phyloP scores from a whole-genome alignment of 2,329 filamentous ascomycete species.

The Aureobasidium mangrovei region DNA sequence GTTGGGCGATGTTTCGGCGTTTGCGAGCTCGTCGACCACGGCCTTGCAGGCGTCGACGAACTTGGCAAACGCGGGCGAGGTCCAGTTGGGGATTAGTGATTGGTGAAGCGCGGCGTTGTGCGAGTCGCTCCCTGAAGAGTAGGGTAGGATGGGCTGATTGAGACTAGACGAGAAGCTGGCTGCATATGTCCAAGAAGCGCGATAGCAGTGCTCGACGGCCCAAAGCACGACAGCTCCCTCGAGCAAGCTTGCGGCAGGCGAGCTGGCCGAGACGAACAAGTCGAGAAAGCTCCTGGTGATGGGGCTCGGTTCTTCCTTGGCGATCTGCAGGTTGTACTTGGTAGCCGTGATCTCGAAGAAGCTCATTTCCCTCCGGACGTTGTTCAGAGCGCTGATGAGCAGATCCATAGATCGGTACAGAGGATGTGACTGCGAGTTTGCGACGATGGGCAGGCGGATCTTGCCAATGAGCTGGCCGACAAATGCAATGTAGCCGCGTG shows the following conservation, averaged over 20 bases:
- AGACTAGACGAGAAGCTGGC: constrained; percentile 31
- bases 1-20: constrained; percentile 37
- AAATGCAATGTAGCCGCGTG: constrained; percentile 60
- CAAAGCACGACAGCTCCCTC: constrained; percentile 67
- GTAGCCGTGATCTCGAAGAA: constrained; percentile 59
- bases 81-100: constrained; percentile 44
- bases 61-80: constrained; percentile 40
- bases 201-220: constrained; percentile 59
- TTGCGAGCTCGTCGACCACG: constrained; percentile 43
- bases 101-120: constrained; percentile 42
- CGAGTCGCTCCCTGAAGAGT: constrained; percentile 25
- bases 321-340: constrained; percentile 50
- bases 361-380: constrained; percentile 56
- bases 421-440: constrained; percentile 35
- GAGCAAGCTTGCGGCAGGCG: constrained; percentile 45
- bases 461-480: constrained; percentile 56
- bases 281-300: constrained; percentile 50
- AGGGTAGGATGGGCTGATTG: constrained; percentile 24
- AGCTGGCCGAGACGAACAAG: constrained; percentile 49
- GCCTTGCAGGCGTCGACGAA: constrained; percentile 41
- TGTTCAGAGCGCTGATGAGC: constrained; percentile 55
- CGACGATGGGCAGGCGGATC: constrained; percentile 45
- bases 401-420: constrained; percentile 53
- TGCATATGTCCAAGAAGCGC: constrained; percentile 41
- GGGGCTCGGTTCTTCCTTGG: constrained; percentile 34